Percentiles rank a stretch among this genome's conserved stretches.
phyloP scores from a whole-genome alignment of 768 basidiomycete species.

The Naematelia encephala region DNA sequence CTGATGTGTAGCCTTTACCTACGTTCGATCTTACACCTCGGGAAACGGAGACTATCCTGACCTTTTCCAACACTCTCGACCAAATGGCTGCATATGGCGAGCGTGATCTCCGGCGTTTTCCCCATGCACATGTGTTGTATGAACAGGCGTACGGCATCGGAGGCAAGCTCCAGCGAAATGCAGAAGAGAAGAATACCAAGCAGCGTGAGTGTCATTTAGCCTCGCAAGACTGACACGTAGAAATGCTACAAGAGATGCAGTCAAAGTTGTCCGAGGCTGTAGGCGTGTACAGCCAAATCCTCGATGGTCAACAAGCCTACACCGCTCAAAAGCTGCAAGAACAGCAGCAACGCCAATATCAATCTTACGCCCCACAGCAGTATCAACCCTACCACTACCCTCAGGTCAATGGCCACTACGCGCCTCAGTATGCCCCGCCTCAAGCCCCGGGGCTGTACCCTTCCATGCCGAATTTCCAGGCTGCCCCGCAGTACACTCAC shows the following conservation, averaged over 20 bases:
- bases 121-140: constrained; percentile 77
- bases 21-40: constrained; percentile 75
- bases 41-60: constrained; percentile 80
- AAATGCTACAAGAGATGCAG: constrained; percentile 88
- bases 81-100: constrained; percentile 75
- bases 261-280: constrained; percentile 89
- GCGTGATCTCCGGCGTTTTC: constrained; percentile 72
- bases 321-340: constrained; percentile 38
- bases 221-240: constrained; percentile 52
- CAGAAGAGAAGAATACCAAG: constrained; percentile 81
- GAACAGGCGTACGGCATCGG: constrained; percentile 74
- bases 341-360: constrained; percentile 38
- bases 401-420: constrained; percentile 14
- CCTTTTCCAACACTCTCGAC: constrained; percentile 86
- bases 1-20: constrained; percentile 57
- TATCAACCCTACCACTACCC: constrained; percentile 28
- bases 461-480: constrained; percentile 35
- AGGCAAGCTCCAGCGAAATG: constrained; percentile 75
- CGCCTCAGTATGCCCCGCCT: constrained; percentile 18
- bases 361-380: constrained; percentile 19
- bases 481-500: constrained; percentile 28
- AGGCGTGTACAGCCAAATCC: constrained; percentile 79
- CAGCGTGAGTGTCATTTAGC: constrained; percentile 63
- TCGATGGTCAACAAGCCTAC: constrained; percentile 69
- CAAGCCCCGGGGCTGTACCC: constrained; percentile 33